Percentiles rank a stretch among this genome's conserved stretches.
These are phyloP conservation scores for Catenaria anguillulae DNA, from an alignment of 371 early-diverging fungal genomes.

Conservation along the genomic window DNA sequence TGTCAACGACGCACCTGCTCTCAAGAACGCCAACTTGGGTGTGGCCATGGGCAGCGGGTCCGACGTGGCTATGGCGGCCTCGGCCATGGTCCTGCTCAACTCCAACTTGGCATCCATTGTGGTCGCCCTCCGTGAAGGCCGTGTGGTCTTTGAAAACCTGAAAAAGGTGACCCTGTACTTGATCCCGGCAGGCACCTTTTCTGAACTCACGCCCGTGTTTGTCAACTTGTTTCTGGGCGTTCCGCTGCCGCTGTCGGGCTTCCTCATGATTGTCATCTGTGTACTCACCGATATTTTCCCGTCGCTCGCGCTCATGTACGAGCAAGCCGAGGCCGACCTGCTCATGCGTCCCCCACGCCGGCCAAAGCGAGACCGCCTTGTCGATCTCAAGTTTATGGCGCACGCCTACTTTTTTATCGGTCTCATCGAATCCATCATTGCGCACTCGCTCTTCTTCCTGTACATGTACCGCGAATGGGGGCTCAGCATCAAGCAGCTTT, in stretches of 20 bases:
- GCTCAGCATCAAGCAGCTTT: slow-evolving; percentile 30
- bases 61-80: too few species aligned
- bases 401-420: slow-evolving; percentile 55
- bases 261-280: slow-evolving; percentile 49
- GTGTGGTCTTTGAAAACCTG: slow-evolving; percentile 66
- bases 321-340: slow-evolving; percentile 43
- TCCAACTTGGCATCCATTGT: slow-evolving; percentile 55
- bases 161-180: slow-evolving; percentile 66
- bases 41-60: slow-evolving; percentile 66
- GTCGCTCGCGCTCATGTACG: slow-evolving; percentile 48
- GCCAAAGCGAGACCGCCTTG: slow-evolving; percentile 39
- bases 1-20: too few species aligned
- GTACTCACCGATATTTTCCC: slow-evolving; percentile 31
- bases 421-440: slow-evolving; percentile 35
- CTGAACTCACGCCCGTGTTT: slow-evolving; percentile 52
- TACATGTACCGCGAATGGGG: too few species aligned
- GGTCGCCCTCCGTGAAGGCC: slow-evolving; percentile 64
- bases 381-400: slow-evolving; percentile 30
- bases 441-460: slow-evolving; percentile 45
- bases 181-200: slow-evolving; percentile 52
- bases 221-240: slow-evolving; percentile 50
- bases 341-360: slow-evolving; percentile 42
- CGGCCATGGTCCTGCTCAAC: slow-evolving; percentile 53
- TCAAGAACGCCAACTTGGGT: too few species aligned
- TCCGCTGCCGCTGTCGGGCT: slow-evolving; percentile 44